Base-by-base conservation (phyloP, 192 early-diverging fungal species). In the Geranomyces variabilis region DNA sequence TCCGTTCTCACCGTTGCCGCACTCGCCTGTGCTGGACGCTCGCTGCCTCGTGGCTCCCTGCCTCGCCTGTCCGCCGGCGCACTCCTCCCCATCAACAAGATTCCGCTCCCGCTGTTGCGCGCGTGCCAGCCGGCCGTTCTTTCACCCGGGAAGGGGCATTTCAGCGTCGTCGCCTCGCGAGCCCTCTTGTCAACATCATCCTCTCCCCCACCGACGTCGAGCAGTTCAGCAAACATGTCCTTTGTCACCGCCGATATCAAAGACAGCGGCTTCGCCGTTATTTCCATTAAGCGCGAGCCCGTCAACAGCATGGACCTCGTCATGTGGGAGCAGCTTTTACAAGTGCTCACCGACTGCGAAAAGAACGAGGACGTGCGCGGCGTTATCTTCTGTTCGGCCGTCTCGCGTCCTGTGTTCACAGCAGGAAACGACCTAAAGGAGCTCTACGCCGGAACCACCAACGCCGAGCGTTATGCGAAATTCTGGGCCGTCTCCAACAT, bases 361-460 rank as follows among this genome's bases (percentile, higher is more conserved):
- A 34, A 62, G n/a, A 59, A 77, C 66, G 57, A 67, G 5, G 28
- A 58, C 15, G 70, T 81, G 48, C 63, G 80, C 28, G 83, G 61
- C 17, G 24, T 82, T 21, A 77, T 84, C 63, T 71, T 84, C 46
- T 48, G 22, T 56, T 84, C 83, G 19, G 79, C 76, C 19, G 71
- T 84, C 1, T 44, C 66, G 8, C 63, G 77, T 26, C 59, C 74
- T 51, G 72, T 84, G 48, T 84, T 84, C 75, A 84, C 79, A 4
- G 83, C 83, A 30, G 83, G 83, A 1, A 84, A 84, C 71, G 83
- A 84, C 60, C 21, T 84, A 14, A 72, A 67, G 21, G 79, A 79
- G 62, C 70, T 79, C 1, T 76, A 77, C 43, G 83, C 80, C 24
- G 70, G 73, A 3, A 67, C 47, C 26, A 77, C 83, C n/a, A 74